Base-by-base conservation (phyloP, 768 basidiomycete genomes). In the Russula earlei region DNA sequence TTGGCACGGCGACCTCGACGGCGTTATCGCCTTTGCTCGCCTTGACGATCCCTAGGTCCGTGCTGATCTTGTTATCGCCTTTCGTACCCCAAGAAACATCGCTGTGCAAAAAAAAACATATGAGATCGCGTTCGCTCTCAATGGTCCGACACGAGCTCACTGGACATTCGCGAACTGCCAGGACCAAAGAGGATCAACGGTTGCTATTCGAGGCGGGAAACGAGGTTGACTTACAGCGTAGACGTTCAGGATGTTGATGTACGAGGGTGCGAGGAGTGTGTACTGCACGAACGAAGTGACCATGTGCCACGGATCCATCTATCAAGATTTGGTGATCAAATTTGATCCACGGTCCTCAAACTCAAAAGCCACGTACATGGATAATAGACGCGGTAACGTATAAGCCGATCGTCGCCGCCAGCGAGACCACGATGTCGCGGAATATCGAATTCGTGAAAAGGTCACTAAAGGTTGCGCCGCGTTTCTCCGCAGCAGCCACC, bases 221-320 rank as follows among this genome's bases (percentile, higher is more conserved):
- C 3, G 8, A 22, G 5, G n/a, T n/a, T 11, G 50, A 65, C 80
- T 36, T 69, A 85, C 82, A 4, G 84, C 85, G 65, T 94, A 92
- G 61, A 95, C 91, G 67, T 95, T 95, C 52, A 98, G 77, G 12
- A 98, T 89, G 52, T 85, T 81, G 66, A 95, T 95, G 64, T 94
- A 97, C 0, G 91, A 91, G 3, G 95, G 95, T 0, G 92, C 89
- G 76, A 97, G 82, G 58, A 96, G 77, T 22, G 88, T 68, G 66
- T 94, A 95, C 67, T 93, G 95, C n/a, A 93, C 25, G 71, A 98
- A 94, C 5, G 87, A 91, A 0, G 96, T 97, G 65, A 99, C 76
- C 91, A 99, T 89, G 68, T 99, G 96, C 91, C 93, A 96, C 2
- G 95, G 95, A 63, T 98, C 93, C 63, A 96, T 84, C 84, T 95